A percentile compares a stretch with the other conserved stretches of the same genome.
These are phyloP conservation scores for Coemansia sp. DNA, from an alignment of 192 early-diverging fungal genomes.

Conservation along the genomic window DNA sequence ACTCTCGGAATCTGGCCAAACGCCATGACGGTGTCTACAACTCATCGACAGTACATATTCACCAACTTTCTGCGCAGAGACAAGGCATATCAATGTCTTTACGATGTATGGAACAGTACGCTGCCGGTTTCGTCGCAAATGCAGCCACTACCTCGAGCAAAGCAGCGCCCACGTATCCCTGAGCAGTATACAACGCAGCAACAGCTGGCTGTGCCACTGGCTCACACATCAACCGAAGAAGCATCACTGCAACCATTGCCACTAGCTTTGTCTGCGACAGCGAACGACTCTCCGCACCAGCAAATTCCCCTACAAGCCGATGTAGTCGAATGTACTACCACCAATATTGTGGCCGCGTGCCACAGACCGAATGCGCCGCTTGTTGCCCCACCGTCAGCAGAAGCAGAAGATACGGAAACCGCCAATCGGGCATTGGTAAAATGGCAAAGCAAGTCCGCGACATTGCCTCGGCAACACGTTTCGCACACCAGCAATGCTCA, in stretches of 20 bases:
- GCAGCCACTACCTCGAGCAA: neutral
- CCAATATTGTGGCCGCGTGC: neutral
- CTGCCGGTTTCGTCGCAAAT: neutral
- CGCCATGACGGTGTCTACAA: constrained; percentile 39
- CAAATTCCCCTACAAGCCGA: neutral
- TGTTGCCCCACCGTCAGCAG: neutral
- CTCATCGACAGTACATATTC: constrained; percentile 42
- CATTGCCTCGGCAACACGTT: neutral
- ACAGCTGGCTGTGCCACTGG: neutral
- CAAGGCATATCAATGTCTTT: constrained; percentile 29
- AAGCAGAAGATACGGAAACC: neutral
- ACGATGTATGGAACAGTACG: constrained; percentile 15
- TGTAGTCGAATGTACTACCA: neutral
- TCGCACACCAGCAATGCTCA: neutral
- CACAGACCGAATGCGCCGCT: neutral
- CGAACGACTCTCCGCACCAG: neutral
- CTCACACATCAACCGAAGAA: neutral
- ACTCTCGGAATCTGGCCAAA: constrained; percentile 53
- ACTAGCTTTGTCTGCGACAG: neutral
- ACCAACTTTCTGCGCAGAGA: constrained; percentile 52
- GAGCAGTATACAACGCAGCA: neutral
- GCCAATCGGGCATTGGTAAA: neutral
- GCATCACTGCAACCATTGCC: no score
- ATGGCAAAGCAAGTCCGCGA: neutral
- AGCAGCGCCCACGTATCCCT: neutral